Conservation (phyloP, 108 stramenopile species). For the Nitzschia inconspicua region DNA sequence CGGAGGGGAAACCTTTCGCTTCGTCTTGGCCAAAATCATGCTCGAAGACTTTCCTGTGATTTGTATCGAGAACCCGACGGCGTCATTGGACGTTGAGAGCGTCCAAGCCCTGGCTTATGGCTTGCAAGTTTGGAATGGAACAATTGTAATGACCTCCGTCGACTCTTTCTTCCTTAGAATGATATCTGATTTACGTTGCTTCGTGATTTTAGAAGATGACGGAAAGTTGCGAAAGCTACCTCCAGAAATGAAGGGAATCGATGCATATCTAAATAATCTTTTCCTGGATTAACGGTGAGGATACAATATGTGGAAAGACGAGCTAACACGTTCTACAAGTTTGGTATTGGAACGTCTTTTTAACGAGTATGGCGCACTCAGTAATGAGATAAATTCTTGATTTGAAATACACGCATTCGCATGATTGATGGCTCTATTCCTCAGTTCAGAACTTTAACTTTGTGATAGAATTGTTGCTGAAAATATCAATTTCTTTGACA, state of each 20-base stretch:
- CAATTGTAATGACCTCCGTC: conserved; percentile 52
- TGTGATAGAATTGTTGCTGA: too few relatives aligned
- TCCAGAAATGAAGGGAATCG: conserved; percentile 40
- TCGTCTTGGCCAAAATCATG: conserved; percentile 82
- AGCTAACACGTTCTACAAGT: too few relatives aligned
- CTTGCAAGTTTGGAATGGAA: conserved; percentile 71
- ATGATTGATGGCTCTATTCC: too few relatives aligned
- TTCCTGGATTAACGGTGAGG: too few relatives aligned
- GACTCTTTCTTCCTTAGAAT: conserved; percentile 62
- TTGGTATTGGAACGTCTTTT: too few relatives aligned
- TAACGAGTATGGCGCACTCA: too few relatives aligned
- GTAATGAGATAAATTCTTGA: too few relatives aligned
- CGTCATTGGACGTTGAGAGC: conserved; percentile 90
- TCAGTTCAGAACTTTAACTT: too few relatives aligned
- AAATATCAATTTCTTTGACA: too few relatives aligned
- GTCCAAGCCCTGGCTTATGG: conserved; percentile 92
- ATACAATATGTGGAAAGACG: too few relatives aligned
- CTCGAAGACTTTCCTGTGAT: conserved; percentile 82
- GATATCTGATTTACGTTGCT: conserved; percentile 46
- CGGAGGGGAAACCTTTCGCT: conserved; percentile 93
- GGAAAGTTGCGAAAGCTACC: conserved; percentile 51
- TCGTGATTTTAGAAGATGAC: conserved; percentile 51
- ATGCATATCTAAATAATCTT: conserved; percentile 47
- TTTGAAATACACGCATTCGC: too few relatives aligned
- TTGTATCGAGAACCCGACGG: conserved; percentile 89